Evolutionary conservation across 768 basidiomycete species (phyloP).

Genomic region (Tricholomella constricta): DNA sequence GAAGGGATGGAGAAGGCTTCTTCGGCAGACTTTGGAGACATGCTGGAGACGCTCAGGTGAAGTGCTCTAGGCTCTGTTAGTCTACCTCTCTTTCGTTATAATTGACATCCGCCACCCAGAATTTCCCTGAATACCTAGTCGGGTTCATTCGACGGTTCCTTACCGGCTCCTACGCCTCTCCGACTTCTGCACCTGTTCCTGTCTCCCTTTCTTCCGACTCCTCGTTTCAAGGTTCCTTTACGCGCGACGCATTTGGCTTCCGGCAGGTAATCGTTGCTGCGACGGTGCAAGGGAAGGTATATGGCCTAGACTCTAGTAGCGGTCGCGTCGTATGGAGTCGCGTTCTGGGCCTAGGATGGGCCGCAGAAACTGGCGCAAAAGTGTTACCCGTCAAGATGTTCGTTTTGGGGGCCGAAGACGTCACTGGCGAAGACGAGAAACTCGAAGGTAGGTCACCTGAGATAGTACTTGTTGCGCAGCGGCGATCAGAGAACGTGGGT

Average conservation of each 20-base stretch:
- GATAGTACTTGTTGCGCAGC: conserved; percentile 63
- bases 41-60: conserved; percentile 58
- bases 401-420: conserved; percentile 48
- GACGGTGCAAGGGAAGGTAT: conserved; percentile 73
- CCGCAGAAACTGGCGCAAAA: conserved; percentile 52
- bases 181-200: conserved; percentile 35
- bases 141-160: conserved; percentile 73
- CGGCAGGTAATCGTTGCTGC: conserved; percentile 78
- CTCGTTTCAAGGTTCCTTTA: conserved; percentile 27
- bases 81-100: neutral
- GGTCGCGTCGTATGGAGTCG: conserved; percentile 82
- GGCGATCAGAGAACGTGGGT: conserved; percentile 63
- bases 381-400: conserved; percentile 65
- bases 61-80: neutral
- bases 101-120: conserved; percentile 48
- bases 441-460: conserved; percentile 44
- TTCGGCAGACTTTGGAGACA: conserved; percentile 56
- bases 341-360: conserved; percentile 74
- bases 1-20: conserved; percentile 53
- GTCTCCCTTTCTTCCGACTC: conserved; percentile 22
- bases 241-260: conserved; percentile 84
- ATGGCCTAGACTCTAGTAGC: conserved; percentile 77
- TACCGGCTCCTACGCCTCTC: conserved; percentile 63
- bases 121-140: conserved; percentile 68
- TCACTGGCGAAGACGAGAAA: conserved; percentile 27